Conservation (phyloP, 2,329 filamentous ascomycete species). For the Epichloe sibirici region DNA sequence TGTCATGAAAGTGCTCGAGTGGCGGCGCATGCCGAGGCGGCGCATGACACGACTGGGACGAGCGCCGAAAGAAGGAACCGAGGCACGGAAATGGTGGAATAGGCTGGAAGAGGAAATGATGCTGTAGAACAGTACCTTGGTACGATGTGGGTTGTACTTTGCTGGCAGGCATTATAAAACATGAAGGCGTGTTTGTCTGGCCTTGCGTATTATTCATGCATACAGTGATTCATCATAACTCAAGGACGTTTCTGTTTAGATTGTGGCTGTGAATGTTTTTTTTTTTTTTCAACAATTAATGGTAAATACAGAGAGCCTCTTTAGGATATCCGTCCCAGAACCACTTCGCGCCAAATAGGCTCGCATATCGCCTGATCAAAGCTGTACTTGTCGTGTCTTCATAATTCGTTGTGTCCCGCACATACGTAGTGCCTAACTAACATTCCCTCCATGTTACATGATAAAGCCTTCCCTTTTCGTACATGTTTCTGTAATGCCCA, state of each 20-base stretch:
- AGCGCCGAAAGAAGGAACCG: conserved; percentile 12
- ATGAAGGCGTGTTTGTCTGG: too few relatives aligned
- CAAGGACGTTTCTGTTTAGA: too few relatives aligned
- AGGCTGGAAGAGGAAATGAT: conserved; percentile 19
- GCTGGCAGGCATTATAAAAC: too few relatives aligned
- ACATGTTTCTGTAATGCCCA: neutral
- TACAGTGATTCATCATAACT: too few relatives aligned
- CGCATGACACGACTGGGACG: conserved; percentile 10
- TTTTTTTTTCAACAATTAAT: neutral
- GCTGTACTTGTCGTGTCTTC: neutral
- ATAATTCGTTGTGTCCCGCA: neutral
- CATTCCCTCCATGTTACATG: neutral
- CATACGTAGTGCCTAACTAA: neutral
- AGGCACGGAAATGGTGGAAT: conserved; percentile 16
- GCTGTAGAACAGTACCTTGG: conserved; percentile 10
- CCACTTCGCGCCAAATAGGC: too few relatives aligned
- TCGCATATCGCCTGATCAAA: neutral
- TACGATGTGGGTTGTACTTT: neutral
- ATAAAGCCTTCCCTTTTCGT: neutral
- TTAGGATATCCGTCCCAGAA: neutral
- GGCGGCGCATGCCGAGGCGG: conserved; percentile 13
- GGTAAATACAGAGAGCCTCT: neutral
- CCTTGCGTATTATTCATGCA: too few relatives aligned
- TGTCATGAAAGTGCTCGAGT: conserved; percentile 13
- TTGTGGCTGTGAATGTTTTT: neutral